phyloP scores from a whole-genome alignment of 345 rosid species.

The Microcos paniculata region DNA sequence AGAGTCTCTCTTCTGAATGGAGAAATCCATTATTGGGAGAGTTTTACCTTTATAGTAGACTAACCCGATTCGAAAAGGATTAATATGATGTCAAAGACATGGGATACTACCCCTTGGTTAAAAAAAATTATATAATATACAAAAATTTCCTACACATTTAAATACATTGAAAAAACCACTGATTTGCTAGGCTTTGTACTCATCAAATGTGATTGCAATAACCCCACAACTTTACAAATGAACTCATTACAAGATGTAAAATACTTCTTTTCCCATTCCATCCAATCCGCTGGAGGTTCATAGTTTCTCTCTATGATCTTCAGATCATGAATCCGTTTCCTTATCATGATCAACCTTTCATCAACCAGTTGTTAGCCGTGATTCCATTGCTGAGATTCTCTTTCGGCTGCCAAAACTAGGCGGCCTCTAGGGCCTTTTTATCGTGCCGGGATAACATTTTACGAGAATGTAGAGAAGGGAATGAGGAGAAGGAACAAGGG shows the following conservation, averaged over 20 bases:
- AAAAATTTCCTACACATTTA: no score
- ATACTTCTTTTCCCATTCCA: conserved; percentile 51
- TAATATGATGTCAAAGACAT: no score
- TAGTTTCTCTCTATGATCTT: conserved; percentile 31
- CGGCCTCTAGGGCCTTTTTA: not conserved
- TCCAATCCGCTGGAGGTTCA: conserved; percentile 40
- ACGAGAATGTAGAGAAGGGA: not conserved
- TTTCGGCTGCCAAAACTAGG: not conserved
- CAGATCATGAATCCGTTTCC: conserved; percentile 40
- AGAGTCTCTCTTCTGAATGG: no score
- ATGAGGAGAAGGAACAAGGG: not conserved
- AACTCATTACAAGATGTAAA: conserved; percentile 22
- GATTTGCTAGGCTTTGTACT: conserved; percentile 36
- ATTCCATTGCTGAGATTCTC: conserved; percentile 4
- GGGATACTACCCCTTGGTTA: no score
- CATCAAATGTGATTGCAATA: conserved; percentile 42
- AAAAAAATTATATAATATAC: no score
- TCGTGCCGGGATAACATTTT: not conserved
- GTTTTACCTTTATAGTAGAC: no score
- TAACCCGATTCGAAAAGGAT: no score
- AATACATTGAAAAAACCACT: no score
- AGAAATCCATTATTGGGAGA: no score
- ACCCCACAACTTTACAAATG: conserved; percentile 30
- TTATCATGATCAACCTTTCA: conserved; percentile 34
- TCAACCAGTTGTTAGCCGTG: conserved; percentile 26